Conservation (phyloP, 177 flowering plant genomes). For the Vitis hybrid region DNA sequence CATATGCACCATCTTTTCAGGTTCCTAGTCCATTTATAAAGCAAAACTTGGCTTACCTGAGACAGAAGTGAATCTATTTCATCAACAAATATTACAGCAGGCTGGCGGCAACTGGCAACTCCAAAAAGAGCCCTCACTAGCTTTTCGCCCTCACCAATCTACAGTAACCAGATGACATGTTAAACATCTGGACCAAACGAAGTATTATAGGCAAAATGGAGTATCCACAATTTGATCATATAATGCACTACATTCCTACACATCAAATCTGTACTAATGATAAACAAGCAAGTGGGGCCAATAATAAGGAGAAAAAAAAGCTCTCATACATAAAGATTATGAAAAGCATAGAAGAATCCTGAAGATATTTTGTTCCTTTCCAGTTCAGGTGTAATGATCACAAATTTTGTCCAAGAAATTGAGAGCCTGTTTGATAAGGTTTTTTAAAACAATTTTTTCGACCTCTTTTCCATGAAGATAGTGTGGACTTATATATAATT, state of each 20-base stretch:
- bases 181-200: not conserved
- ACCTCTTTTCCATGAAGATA: no score
- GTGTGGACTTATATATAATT: no score
- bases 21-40: not conserved
- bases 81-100: slow-evolving; percentile 99
- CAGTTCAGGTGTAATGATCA: no score
- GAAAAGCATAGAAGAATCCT: no score
- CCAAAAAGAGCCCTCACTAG: slow-evolving; percentile 98
- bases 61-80: slow-evolving; percentile 98
- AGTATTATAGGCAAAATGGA: not conserved
- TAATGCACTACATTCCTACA: not conserved
- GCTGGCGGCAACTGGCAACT: slow-evolving; percentile 99
- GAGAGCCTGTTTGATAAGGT: no score
- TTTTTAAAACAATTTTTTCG: no score
- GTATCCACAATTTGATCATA: slow-evolving; percentile 1
- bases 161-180: slow-evolving; percentile 20
- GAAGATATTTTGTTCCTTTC: no score
- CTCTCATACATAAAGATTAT: no score
- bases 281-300: not conserved
- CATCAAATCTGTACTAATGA: not conserved
- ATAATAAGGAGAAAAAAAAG: not conserved
- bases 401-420: no score
- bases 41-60: slow-evolving; percentile 56
- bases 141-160: slow-evolving; percentile 99
- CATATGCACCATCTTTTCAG: not conserved